Conservation (phyloP, 2,329 filamentous ascomycete genomes). For the Ceratocystis albifundus region DNA sequence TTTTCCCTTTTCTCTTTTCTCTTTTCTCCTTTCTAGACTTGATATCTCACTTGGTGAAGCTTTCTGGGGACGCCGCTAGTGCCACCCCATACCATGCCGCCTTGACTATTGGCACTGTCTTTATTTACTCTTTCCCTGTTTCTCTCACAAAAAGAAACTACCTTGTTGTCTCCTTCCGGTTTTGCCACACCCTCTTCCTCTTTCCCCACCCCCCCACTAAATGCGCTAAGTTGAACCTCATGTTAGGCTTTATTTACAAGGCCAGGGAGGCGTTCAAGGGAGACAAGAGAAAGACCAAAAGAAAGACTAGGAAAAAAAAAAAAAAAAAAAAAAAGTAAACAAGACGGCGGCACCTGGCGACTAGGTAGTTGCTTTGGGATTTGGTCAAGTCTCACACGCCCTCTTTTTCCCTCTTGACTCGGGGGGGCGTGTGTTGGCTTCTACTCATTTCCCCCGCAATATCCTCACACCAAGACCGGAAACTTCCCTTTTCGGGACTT, state of each 20-base stretch:
- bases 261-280: background rate
- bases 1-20: background rate
- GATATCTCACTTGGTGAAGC: no score
- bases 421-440: constrained; percentile 1
- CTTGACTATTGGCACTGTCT: background rate
- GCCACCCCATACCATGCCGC: background rate
- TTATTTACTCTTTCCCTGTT: background rate
- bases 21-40: background rate
- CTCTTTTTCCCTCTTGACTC: background rate
- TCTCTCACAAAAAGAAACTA: constrained; percentile 2
- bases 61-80: background rate
- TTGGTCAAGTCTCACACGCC: background rate
- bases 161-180: constrained; percentile 1
- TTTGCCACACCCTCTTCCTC: background rate
- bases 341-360: background rate
- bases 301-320: no score
- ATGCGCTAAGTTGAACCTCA: background rate
- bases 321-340: no score
- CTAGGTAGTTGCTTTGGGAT: background rate
- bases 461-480: constrained; percentile 11
- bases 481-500: constrained; percentile 13
- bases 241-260: background rate
- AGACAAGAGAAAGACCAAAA: background rate
- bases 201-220: background rate
- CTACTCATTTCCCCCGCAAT: constrained; percentile 18